A percentile compares a stretch with the other conserved stretches of the same genome.
phyloP scores from a whole-genome alignment of 441 rosid species.

The Arabidopsis hybrid region DNA sequence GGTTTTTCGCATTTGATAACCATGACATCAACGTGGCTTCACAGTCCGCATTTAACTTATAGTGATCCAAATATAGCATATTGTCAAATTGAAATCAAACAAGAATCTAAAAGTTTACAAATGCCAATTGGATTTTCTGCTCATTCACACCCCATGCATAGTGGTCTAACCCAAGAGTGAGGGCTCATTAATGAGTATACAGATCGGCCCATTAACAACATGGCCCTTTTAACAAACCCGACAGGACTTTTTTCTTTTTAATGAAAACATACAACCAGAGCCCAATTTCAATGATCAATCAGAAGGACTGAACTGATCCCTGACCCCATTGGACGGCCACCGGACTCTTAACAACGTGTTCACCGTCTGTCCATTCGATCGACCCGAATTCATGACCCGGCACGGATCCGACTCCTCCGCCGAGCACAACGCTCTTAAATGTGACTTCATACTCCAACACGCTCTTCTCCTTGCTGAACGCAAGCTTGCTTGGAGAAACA shows the following conservation, averaged over 20 bases:
- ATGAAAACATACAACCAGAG: neutral
- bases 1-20: no score
- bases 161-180: slow-evolving; percentile 28
- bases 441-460: slow-evolving; percentile 64
- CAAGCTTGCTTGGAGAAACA: slow-evolving; percentile 67
- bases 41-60: neutral
- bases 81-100: neutral
- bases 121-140: slow-evolving; percentile 16
- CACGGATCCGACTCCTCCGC: slow-evolving; percentile 39
- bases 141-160: slow-evolving; percentile 12
- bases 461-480: slow-evolving; percentile 57
- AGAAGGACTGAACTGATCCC: slow-evolving; percentile 57
- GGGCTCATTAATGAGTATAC: slow-evolving; percentile 20
- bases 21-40: no score
- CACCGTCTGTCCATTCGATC: slow-evolving; percentile 82
- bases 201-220: slow-evolving; percentile 6
- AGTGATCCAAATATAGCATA: no score
- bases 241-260: neutral
- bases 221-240: slow-evolving; percentile 22
- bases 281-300: slow-evolving; percentile 8
- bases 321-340: slow-evolving; percentile 70
- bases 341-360: slow-evolving; percentile 76
- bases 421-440: slow-evolving; percentile 57
- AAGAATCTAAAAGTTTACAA: slow-evolving; percentile 19
- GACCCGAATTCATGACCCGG: slow-evolving; percentile 60